Percentiles rank a stretch among this genome's conserved stretches.
Evolutionary conservation across 345 rosid genomes (phyloP).

Genomic region (Jatropha curcas): DNA sequence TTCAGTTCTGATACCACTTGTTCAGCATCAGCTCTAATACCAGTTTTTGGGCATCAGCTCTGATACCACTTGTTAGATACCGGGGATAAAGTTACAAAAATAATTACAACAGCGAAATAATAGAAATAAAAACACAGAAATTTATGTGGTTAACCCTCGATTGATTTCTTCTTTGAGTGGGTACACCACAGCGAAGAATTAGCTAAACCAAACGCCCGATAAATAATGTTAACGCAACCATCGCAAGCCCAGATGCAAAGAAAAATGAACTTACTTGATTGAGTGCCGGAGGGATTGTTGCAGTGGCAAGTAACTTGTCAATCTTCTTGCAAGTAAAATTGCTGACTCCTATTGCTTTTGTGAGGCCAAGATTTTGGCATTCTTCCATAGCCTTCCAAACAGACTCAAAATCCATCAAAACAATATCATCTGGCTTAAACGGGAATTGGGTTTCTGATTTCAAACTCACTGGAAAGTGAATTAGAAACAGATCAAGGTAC

Average conservation of each 20-base stretch:
- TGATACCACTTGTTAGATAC: no score
- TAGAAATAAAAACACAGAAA: no score
- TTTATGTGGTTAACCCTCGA: no score
- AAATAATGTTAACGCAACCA: no score
- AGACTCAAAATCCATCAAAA: conserved; percentile 23
- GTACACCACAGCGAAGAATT: no score
- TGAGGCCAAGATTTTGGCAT: conserved; percentile 35
- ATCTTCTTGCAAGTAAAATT: conserved; percentile 44
- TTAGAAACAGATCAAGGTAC: conserved; percentile 44
- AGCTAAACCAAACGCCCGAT: no score
- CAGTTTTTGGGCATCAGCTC: no score
- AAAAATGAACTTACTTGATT: conserved; percentile 30
- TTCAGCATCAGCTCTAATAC: no score
- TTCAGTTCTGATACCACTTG: no score
- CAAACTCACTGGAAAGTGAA: conserved; percentile 48
- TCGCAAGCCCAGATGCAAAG: not conserved
- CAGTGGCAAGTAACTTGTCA: conserved; percentile 27
- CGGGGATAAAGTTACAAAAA: no score
- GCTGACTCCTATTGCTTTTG: conserved; percentile 43
- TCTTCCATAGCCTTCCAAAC: conserved; percentile 55
- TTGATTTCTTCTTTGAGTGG: no score
- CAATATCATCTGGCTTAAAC: conserved; percentile 2
- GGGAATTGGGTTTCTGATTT: conserved; percentile 15
- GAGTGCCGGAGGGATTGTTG: conserved; percentile 41
- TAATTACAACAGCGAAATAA: no score